Evolutionary conservation across 768 basidiomycete genomes (phyloP), one percentile per base, ranked within the genome.

Genomic region (Cyathus striatus): DNA sequence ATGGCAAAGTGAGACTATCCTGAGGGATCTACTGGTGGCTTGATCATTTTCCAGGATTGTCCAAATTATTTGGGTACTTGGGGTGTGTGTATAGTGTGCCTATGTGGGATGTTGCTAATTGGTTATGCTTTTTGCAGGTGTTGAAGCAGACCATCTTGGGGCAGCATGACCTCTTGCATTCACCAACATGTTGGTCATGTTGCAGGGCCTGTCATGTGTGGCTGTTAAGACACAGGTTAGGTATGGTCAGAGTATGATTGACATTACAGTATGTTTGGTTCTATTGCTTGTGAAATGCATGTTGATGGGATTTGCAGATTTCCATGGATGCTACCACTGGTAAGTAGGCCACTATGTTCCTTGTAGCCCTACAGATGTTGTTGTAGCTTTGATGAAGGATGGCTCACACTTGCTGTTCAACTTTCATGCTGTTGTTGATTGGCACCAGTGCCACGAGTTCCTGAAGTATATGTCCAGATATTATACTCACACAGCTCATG

Each of bases 111-210:
- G 12, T 13, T 21, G 5, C 23, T 13, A 12, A 9, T 18, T 46
- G 9, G 37, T 41, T 13, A 33, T 7, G 38, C 20, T 30, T 22
- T 21, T 24, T 16, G 27, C 24, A 86, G 90, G 94, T 62, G 90
- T 94, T 46, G 93, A 97, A 55, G 78, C 93, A 22, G 91, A 93
- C 60, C 93, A 96, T 59, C 68, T 98, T 23, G 92, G 98, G 63
- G 93, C 82, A 9, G 70, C 76, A n/a, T 75, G 73, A 23, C 79
- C 73, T 5, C 72, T 99, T 23, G 69, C 78, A 44, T 96, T 97
- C 53, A 65, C 73, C 3, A 73, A 79, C 17, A 64, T 93, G 35
- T 68, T 70, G 3, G 75, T 97, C 27, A 61, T 82, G 16, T 78
- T 86, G 5, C 77, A 81, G 46, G 96, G 95, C 0, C 90, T 93